Evolutionary conservation across 2,329 filamentous ascomycete genomes (phyloP), one percentile per base, ranked within the genome.

Genomic region (Fusarium agapanthi): DNA sequence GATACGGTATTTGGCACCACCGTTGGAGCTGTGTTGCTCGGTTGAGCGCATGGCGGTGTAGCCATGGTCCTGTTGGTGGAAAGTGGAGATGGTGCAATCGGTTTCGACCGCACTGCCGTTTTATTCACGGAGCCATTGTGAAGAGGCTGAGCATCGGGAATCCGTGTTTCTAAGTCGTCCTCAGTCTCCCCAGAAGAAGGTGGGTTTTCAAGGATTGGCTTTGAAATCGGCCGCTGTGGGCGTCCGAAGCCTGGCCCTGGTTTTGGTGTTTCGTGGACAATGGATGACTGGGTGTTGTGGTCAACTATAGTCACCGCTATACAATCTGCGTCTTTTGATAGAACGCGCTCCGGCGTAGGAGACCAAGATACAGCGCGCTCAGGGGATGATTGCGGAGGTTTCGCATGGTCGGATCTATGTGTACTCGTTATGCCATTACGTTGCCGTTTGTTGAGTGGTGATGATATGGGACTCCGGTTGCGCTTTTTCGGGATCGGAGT

Each of bases 121-220:
- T 75, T 71, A 41, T 80, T 80, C 15, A 81, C 68, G 22, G 77
- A 67, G 12, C 35, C 48, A 43, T 72, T 64, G 16, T 44, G 32
- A 15, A 54, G 58, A 41, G 69, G 61, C 20, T 77, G 75, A 12
- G 77, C 79, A 41, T 77, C 77, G 4, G 81, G 81, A 9, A 82
- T 68, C 40, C 79, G 77, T 51, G 79, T 77, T 51, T 84, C 83
- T n/a, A 83, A 63, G 14, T 83, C 81, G 20, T 83, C 81, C 28
- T 83, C 82, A 14, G 77, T 30, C 67, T 70, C 70, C 69, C 76
- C 56, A 24, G 75, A 60, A 48, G 69, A 64, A 44, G 74, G 62
- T 40, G 65, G 71, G 24, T 63, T 47, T 47, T 68, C 51, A 13
- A 48, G 9, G 26, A 64, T 53, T 50, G 72, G 67, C 38, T 57